Base-by-base conservation (phyloP, 1,284 basidiomycete species). In the Cutaneotrichosporon sp. region DNA sequence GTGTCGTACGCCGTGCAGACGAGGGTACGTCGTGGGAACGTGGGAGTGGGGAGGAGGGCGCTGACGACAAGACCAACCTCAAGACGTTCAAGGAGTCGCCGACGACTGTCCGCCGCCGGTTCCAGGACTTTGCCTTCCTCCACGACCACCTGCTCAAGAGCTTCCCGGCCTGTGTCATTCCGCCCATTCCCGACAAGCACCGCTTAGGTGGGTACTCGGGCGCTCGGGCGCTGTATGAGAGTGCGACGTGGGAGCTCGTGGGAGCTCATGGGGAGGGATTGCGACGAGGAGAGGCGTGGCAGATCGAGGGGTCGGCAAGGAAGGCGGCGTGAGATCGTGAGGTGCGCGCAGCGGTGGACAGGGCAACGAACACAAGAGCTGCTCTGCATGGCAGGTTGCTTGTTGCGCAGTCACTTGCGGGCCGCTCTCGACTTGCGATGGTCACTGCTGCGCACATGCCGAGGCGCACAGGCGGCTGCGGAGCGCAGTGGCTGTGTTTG, bases 121-220 rank as follows among this genome's bases (percentile, higher is more conserved):
- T 97, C 81, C 92, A 95, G 73, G 97, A 99, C 80, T 99, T 99
- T 79, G 90, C 91, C 38, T 99, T 99, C 77, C 82, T 99, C 38
- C 84, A 91, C 64, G 89, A 97, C 55, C 87, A 97, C 72, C 86
- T 99, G 34, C 85, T 87, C 22, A 89, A 89, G 80, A 90, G 95
- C 79, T 99, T 98, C 74, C 94, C 94, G 3, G 97, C 95, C 59
- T 95, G 92, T 72, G 92, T 99, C 22, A 91, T 99, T 0, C 94
- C 95, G 25, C 92, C 93, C 7, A 84, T 99, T 54, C 97, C 95
- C 4, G 95, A 95, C 80, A 99, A 99, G 80, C 95, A 98, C 75
- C 85, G 97, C 59, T 81, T 97, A 73, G 93, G 92, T 97, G 67
- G 63, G 88, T 83, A 25, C 34, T 34, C 24, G 14, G 14, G 27